These are phyloP conservation scores for Arctium lappa DNA, from an alignment of 129 eudicot species.

Conservation along the genomic window DNA sequence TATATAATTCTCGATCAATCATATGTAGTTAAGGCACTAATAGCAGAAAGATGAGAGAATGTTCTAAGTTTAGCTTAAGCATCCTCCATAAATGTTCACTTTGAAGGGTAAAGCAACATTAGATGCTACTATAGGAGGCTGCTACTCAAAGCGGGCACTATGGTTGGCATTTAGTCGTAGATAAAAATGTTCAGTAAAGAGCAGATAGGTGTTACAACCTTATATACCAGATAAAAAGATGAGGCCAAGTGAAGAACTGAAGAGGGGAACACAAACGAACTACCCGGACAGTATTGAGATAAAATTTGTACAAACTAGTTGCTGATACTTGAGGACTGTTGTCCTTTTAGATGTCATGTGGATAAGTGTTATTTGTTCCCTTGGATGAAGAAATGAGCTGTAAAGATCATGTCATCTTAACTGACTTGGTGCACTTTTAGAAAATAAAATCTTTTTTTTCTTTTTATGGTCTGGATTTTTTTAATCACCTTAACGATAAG, in stretches of 20 bases:
- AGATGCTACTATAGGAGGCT: not conserved
- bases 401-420: not conserved
- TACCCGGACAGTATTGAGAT: not conserved
- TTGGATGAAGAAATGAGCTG: not conserved
- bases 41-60: not conserved
- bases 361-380: not conserved
- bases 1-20: no score
- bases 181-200: not conserved
- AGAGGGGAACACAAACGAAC: not conserved
- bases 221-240: not conserved
- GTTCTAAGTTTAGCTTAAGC: not conserved
- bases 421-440: not conserved
- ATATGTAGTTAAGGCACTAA: no score
- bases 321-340: not conserved
- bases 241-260: not conserved
- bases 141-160: not conserved
- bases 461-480: no score
- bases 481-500: no score
- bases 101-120: not conserved
- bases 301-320: not conserved
- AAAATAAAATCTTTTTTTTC: no score
- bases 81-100: not conserved
- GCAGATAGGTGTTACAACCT: not conserved
- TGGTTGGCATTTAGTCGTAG: not conserved
- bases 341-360: not conserved